phyloP scores from a whole-genome alignment of 2,329 filamentous ascomycete genomes.

The Epichloe bromicola region DNA sequence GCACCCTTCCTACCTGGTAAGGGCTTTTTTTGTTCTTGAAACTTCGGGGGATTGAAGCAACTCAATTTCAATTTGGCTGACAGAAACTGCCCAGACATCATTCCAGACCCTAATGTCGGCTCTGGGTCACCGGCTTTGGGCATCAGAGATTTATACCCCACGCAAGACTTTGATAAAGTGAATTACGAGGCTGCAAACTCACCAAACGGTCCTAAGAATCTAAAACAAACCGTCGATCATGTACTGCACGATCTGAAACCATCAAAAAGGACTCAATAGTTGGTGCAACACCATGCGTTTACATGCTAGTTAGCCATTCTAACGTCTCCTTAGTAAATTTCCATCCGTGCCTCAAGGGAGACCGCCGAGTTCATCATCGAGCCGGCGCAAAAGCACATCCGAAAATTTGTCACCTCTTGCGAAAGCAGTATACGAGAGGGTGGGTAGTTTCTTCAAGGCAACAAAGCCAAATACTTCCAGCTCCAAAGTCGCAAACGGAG shows the following conservation, averaged over 20 bases:
- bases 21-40: conserved; percentile 10
- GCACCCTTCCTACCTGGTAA: conserved; percentile 65
- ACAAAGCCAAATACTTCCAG: conserved; percentile 21
- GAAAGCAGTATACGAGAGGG: conserved; percentile 26
- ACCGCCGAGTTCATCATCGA: conserved; percentile 6
- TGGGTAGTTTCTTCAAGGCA: conserved; percentile 26
- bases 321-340: conserved; percentile 36
- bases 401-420: conserved; percentile 37
- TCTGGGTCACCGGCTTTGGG: conserved; percentile 39
- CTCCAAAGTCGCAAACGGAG: conserved; percentile 24
- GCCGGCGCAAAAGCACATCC: conserved; percentile 18
- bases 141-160: conserved; percentile 37
- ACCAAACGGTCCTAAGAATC: conserved; percentile 45
- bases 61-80: not conserved
- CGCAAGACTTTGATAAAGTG: conserved; percentile 49
- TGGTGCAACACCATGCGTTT: conserved; percentile 13
- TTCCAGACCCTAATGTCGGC: conserved; percentile 50
- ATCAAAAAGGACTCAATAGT: conserved; percentile 60
- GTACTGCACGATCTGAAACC: conserved; percentile 62
- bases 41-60: not conserved
- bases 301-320: not conserved
- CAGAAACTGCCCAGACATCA: conserved; percentile 36
- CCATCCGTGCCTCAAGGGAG: conserved; percentile 15
- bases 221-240: conserved; percentile 61
- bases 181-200: conserved; percentile 54